A percentile compares a stretch with the other conserved stretches of the same genome.
These are phyloP conservation scores for Cordyceps fumosorosea DNA, from an alignment of 2,329 filamentous ascomycete genomes.

Conservation along the genomic window DNA sequence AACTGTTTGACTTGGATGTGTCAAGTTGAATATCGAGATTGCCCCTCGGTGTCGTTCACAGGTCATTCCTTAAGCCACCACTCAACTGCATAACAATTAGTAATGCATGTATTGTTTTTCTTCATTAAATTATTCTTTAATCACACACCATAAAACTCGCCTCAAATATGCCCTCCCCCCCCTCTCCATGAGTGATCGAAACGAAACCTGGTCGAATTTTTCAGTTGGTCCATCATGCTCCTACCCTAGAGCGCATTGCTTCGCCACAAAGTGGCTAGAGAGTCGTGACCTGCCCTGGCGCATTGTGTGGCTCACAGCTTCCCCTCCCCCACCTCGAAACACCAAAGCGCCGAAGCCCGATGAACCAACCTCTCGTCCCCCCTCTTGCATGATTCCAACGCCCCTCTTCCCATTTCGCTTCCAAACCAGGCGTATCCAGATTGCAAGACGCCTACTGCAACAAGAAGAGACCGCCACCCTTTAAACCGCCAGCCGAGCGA, in stretches of 20 bases:
- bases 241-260: background rate
- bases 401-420: background rate
- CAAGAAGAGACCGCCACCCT: background rate
- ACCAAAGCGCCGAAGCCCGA: background rate
- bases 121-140: no score
- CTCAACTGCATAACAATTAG: no score
- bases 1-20: background rate
- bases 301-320: constrained; percentile 5
- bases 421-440: background rate
- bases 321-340: constrained; percentile 1
- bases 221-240: background rate
- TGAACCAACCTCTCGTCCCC: background rate
- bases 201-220: no score
- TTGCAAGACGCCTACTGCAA: background rate
- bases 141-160: no score
- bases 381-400: background rate
- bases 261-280: constrained; percentile 6
- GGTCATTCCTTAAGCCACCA: no score
- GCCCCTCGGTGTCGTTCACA: no score
- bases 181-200: background rate
- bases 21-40: background rate
- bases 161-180: background rate
- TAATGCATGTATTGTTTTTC: no score
- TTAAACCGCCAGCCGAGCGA: background rate
- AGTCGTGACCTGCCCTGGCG: background rate